These are phyloP conservation scores for Auricularia heimuer DNA, from an alignment of 768 basidiomycete species.

Conservation along the genomic window DNA sequence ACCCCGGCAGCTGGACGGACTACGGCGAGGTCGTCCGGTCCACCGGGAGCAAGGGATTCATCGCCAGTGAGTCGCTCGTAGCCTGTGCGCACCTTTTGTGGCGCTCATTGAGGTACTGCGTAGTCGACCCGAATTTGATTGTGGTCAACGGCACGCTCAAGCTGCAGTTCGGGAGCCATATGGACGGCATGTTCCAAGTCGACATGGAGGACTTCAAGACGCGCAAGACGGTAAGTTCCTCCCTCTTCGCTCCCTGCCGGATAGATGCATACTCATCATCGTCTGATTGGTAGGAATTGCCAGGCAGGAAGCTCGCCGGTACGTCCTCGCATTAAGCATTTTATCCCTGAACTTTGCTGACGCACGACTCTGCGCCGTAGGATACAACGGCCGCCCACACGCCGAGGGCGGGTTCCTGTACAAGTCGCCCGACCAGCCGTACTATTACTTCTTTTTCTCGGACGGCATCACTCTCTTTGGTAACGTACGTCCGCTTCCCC, in stretches of 20 bases:
- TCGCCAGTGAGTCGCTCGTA: not conserved
- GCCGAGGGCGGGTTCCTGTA: conserved; percentile 4
- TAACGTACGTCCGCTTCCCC: not conserved
- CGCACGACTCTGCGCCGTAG: not conserved
- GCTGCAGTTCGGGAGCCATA: too few species aligned
- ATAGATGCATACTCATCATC: too few species aligned
- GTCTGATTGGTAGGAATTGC: too few species aligned
- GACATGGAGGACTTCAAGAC: not conserved
- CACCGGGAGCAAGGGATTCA: not conserved
- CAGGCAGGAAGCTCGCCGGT: too few species aligned
- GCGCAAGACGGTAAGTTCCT: too few species aligned
- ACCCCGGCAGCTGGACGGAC: not conserved
- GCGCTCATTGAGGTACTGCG: not conserved
- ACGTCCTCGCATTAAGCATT: not conserved
- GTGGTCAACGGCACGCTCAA: too few species aligned
- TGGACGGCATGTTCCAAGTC: too few species aligned
- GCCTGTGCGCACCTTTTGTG: not conserved
- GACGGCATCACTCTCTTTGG: conserved; percentile 12
- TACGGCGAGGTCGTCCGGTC: not conserved
- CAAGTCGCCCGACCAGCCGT: not conserved
- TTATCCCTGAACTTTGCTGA: not conserved
- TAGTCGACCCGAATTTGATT: not conserved
- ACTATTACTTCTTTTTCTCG: conserved; percentile 10
- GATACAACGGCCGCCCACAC: not conserved
- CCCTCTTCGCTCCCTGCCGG: too few species aligned